Evolutionary conservation across 306 rosid species (phyloP).

Genomic region (Urtica urens): DNA sequence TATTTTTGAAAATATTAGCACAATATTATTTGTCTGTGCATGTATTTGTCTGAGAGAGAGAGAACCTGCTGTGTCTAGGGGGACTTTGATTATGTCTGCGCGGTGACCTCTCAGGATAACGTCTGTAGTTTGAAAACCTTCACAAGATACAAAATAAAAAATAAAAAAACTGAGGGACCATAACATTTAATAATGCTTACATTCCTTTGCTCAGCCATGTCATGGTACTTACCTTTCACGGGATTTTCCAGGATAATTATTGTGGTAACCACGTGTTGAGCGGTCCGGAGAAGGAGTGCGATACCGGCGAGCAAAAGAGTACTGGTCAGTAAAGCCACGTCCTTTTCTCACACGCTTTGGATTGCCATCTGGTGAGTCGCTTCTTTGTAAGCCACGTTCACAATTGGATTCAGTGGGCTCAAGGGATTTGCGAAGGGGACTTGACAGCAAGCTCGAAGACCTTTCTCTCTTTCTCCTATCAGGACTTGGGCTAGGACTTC

Average conservation of each 20-base stretch:
- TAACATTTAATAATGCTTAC: not conserved
- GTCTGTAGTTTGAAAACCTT: conserved; percentile 60
- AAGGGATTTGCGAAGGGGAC: conserved; percentile 33
- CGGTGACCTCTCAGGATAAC: conserved; percentile 50
- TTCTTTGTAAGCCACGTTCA: conserved; percentile 42
- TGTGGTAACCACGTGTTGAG: conserved; percentile 30
- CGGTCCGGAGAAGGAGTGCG: conserved; percentile 88
- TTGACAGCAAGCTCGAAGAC: conserved; percentile 27
- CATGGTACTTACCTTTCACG: conserved; percentile 47
- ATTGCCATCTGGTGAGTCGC: conserved; percentile 69
- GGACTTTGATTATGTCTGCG: conserved; percentile 58
- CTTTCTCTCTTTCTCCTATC: conserved; percentile 27
- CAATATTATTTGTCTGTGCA: not conserved
- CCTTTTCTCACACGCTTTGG: conserved; percentile 89
- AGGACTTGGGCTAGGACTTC: conserved; percentile 25
- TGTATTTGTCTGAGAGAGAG: too few species aligned
- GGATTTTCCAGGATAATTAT: conserved; percentile 39
- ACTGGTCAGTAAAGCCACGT: conserved; percentile 92
- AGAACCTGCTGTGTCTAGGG: conserved; percentile 64
- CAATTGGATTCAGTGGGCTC: conserved; percentile 40
- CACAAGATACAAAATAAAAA: conserved; percentile 18
- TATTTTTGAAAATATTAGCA: too few species aligned
- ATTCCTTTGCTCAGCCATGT: not conserved
- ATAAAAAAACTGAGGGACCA: conserved; percentile 14
- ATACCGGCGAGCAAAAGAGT: conserved; percentile 74